Percentiles rank a stretch among this genome's conserved stretches.
phyloP scores from a whole-genome alignment of 2,329 filamentous ascomycete species.

The Phyllosticta citriasiana region DNA sequence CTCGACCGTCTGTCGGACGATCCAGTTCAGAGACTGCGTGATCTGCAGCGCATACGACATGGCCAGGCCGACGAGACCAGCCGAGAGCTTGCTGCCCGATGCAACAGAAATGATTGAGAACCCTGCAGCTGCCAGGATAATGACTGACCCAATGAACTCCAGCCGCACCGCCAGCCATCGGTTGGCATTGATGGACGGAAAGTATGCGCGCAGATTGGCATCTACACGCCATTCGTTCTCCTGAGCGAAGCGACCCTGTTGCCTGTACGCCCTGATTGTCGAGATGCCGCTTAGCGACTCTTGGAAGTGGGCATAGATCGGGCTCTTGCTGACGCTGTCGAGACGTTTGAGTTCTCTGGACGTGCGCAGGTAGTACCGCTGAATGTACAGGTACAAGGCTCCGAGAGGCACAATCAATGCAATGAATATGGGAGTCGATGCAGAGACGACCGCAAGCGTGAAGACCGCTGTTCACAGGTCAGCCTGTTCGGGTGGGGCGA shows the following conservation, averaged over 20 bases:
- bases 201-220: slow-evolving; percentile 87
- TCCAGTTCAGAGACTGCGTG: slow-evolving; percentile 96
- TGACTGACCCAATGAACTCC: slow-evolving; percentile 88
- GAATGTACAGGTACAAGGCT: slow-evolving; percentile 80
- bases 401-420: slow-evolving; percentile 71
- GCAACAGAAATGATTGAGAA: slow-evolving; percentile 75
- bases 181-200: slow-evolving; percentile 82
- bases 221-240: slow-evolving; percentile 99
- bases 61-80: slow-evolving; percentile 76
- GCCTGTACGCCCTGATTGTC: slow-evolving; percentile 89
- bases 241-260: slow-evolving; percentile 74
- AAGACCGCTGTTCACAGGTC: slow-evolving; percentile 45
- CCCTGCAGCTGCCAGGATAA: slow-evolving; percentile 78
- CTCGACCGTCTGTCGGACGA: slow-evolving; percentile 94
- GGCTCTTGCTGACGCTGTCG: slow-evolving; percentile 89
- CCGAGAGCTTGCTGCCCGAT: slow-evolving; percentile 50
- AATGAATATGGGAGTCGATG: slow-evolving; percentile 70
- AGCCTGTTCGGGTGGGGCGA: not conserved
- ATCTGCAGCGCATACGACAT: slow-evolving; percentile 98
- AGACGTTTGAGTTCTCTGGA: slow-evolving; percentile 93
- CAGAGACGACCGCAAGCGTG: slow-evolving; percentile 76
- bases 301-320: slow-evolving; percentile 97
- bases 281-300: slow-evolving; percentile 89
- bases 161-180: slow-evolving; percentile 91
- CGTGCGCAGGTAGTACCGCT: slow-evolving; percentile 92